Percentiles rank a stretch among this genome's conserved stretches.
These are phyloP conservation scores for Mikania micrantha DNA, from an alignment of 129 eudicot species.

Conservation along the genomic window DNA sequence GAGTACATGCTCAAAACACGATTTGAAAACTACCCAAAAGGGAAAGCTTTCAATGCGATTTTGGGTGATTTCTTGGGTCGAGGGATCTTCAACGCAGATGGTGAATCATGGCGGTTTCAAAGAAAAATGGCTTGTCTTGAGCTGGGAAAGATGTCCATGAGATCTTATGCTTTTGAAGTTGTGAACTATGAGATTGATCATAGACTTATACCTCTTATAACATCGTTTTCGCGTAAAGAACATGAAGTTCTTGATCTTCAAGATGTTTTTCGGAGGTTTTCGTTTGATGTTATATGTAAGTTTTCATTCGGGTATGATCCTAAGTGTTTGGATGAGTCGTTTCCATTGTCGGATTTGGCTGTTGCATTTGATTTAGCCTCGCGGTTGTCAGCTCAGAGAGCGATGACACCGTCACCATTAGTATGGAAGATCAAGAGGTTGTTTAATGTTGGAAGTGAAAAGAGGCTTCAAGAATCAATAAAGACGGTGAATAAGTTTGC, in stretches of 20 bases:
- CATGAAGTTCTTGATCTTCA: slow-evolving; percentile 48
- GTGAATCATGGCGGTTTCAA: slow-evolving; percentile 74
- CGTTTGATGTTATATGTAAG: slow-evolving; percentile 58
- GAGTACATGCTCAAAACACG: slow-evolving; percentile 76
- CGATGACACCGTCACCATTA: slow-evolving; percentile 44
- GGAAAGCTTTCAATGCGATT: slow-evolving; percentile 61
- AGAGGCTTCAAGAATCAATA: slow-evolving; percentile 35
- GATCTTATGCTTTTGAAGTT: slow-evolving; percentile 52
- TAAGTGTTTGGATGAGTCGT: slow-evolving; percentile 40
- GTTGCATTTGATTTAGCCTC: slow-evolving; percentile 63
- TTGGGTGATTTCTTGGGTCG: slow-evolving; percentile 72
- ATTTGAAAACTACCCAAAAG: slow-evolving; percentile 81
- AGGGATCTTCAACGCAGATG: slow-evolving; percentile 90
- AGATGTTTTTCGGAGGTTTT: slow-evolving; percentile 68
- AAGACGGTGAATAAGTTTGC: slow-evolving; percentile 44
- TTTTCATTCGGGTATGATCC: slow-evolving; percentile 84
- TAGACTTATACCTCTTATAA: slow-evolving; percentile 45
- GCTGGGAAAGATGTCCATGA: slow-evolving; percentile 47
- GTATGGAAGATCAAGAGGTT: slow-evolving; percentile 64
- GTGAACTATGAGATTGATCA: slow-evolving; percentile 38
- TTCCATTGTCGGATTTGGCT: slow-evolving; percentile 53
- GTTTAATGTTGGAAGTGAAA: slow-evolving; percentile 59
- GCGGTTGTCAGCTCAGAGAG: slow-evolving; percentile 64
- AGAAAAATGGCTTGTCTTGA: slow-evolving; percentile 70
- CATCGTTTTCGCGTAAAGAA: slow-evolving; percentile 14